Conservation (phyloP, 1,139 yeast species). For the Yamadazyma triangularis region DNA sequence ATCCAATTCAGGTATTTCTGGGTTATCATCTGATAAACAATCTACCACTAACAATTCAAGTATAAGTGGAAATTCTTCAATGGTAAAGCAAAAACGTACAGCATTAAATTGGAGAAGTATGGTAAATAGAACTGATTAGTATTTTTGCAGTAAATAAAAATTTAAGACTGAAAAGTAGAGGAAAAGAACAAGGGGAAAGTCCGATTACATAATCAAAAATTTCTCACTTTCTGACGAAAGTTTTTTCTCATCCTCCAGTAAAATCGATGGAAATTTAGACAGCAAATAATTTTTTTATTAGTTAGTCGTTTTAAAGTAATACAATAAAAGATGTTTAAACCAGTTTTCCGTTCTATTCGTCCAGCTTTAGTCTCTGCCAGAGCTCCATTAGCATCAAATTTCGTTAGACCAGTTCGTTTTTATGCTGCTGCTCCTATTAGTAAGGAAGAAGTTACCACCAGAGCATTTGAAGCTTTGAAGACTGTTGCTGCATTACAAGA, state of each 20-base stretch:
- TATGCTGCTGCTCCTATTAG: constrained; percentile 46
- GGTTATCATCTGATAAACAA: constrained; percentile 16
- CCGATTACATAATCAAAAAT: not conserved
- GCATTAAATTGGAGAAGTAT: constrained; percentile 44
- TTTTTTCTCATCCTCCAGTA: constrained; percentile 2
- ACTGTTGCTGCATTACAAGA: constrained; percentile 50
- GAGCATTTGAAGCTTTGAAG: constrained; percentile 49
- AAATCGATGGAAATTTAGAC: constrained; percentile 1
- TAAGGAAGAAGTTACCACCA: constrained; percentile 43
- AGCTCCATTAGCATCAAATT: constrained; percentile 20
- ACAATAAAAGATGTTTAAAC: constrained; percentile 19
- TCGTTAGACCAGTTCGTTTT: constrained; percentile 36
- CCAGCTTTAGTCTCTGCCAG: constrained; percentile 16
- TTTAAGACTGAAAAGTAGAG: no score
- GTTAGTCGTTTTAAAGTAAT: not conserved
- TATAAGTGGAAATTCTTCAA: constrained; percentile 8
- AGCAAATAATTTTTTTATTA: no score
- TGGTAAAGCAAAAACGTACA: constrained; percentile 31
- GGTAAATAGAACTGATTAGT: no score
- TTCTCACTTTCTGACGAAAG: no score
- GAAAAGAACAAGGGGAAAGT: no score
- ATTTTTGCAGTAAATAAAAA: no score
- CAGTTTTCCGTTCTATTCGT: constrained; percentile 36
- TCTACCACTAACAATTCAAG: constrained; percentile 10
- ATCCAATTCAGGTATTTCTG: constrained; percentile 26